Evolutionary conservation across 345 rosid species (phyloP), one percentile per base, ranked within the genome.

Genomic region (Dimocarpus longan): DNA sequence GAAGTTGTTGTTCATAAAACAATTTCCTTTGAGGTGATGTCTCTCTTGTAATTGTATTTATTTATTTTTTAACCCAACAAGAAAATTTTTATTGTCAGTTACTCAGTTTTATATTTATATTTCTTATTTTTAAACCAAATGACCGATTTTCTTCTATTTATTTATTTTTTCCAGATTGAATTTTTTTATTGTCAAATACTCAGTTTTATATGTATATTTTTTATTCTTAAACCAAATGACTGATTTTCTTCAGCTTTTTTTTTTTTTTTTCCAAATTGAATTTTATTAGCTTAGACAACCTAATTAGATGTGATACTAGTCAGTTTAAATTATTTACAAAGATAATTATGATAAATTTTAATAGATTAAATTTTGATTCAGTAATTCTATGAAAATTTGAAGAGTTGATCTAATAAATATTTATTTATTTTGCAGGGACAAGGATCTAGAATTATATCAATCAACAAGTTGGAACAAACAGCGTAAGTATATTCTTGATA

Each of bases 21-120:
- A 19, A 60, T 60, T 9, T 62, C 66, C 66, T 63, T 63, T 63
- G 66, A 60, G 28, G 28, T 60, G 65, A n/a, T 60, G 28, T 60
- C 65, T 60, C 65, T 60, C 65, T 16, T 60, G 26, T 60, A 19
- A 18, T 57, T 57, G 2, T 57, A 16, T 19, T 60, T 60, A 21
- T 18, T 57, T 59, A n/a, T 19, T 60, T 22, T 19, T 0, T 3
- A n/a, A n/a, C 37, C 37, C 37, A 32, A 32, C 37, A 32, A 32
- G 37, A 32, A 3, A 32, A 32, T 32, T 32, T 32, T 32, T 32
- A 32, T 2, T 32, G 37, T 32, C 37, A 32, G 2, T 32, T 32
- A 32, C 37, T 32, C 37, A 1, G 37, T 32, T 32, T 32, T 32
- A 32, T 32, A 32, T 32, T 32, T 32, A 32, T 32, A 32, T 32